Evolutionary conservation across 495 filamentous ascomycete genomes (phyloP).

Genomic region (Tuber microsphaerosporum): DNA sequence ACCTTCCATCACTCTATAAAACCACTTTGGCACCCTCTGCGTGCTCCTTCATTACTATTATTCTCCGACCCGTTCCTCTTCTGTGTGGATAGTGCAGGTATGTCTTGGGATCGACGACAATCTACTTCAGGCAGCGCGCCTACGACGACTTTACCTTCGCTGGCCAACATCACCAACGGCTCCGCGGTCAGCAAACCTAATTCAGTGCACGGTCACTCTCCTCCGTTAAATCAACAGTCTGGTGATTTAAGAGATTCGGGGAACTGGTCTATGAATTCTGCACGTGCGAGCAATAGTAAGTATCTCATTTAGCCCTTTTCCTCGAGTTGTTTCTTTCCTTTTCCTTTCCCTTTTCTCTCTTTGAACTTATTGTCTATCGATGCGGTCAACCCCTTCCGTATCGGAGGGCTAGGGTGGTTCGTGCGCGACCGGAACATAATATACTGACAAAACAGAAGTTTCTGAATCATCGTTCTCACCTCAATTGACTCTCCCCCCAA

Average conservation of each 20-base stretch:
- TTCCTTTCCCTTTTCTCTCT: background rate
- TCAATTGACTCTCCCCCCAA: conserved; percentile 40
- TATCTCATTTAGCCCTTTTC: conserved; percentile 5
- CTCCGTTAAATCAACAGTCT: conserved; percentile 28
- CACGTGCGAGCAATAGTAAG: conserved; percentile 39
- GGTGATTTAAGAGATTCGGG: conserved; percentile 39
- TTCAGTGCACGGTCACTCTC: conserved; percentile 33
- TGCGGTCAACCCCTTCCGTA: conserved; percentile 7
- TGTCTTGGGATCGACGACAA: conserved; percentile 29
- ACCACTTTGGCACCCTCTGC: background rate
- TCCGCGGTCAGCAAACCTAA: conserved; percentile 23
- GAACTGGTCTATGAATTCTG: conserved; percentile 41
- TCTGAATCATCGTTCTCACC: conserved; percentile 34
- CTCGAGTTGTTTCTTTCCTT: conserved; percentile 10
- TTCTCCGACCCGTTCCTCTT: background rate
- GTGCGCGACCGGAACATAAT: conserved; percentile 11
- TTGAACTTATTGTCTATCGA: conserved; percentile 6
- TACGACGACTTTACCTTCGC: conserved; percentile 33
- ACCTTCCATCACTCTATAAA: conserved; percentile 1
- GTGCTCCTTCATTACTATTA: background rate
- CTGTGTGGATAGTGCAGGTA: conserved; percentile 3
- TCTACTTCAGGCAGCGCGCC: conserved; percentile 21
- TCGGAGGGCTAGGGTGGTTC: background rate
- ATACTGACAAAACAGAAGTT: conserved; percentile 33
- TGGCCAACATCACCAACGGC: conserved; percentile 36